Evolutionary conservation across 2,329 filamentous ascomycete species (phyloP).

Genomic region (Aspergillus pseudonomiae): DNA sequence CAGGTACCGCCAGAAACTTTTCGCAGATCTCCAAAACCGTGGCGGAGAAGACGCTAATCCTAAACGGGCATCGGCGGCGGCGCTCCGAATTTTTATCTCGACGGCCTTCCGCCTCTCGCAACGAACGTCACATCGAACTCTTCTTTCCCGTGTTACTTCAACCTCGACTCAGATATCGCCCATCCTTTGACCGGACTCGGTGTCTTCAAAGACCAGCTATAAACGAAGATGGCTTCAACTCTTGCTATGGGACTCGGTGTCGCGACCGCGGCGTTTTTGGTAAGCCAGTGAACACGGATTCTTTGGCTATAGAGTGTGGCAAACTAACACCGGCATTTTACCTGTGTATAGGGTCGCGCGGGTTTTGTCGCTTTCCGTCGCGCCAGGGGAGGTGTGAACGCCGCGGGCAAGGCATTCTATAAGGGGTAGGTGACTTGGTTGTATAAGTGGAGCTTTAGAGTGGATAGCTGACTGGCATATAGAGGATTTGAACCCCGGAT

Average conservation of each 20-base stretch:
- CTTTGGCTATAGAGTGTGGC: background rate
- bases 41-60: conserved; percentile 39
- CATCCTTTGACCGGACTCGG: background rate
- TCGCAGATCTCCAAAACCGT: conserved; percentile 20
- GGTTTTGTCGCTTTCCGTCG: conserved; percentile 86
- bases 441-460: background rate
- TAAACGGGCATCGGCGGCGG: conserved; percentile 29
- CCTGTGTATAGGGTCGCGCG: conserved; percentile 74
- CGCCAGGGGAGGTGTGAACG: conserved; percentile 69
- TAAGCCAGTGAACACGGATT: conserved; percentile 49
- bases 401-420: conserved; percentile 89
- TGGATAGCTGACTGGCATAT: conserved; percentile 17
- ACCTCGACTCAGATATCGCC: background rate
- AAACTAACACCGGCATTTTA: background rate
- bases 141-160: conserved; percentile 2
- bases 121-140: conserved; percentile 19
- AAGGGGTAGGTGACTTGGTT: conserved; percentile 63
- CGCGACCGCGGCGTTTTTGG: conserved; percentile 72
- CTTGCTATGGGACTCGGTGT: conserved; percentile 50
- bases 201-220: too few relatives aligned
- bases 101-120: conserved; percentile 19
- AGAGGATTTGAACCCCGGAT: conserved; percentile 91
- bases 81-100: conserved; percentile 44
- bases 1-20: conserved; percentile 10
- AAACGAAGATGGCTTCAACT: conserved; percentile 45